phyloP scores from a whole-genome alignment of 2,329 filamentous ascomycete species.

The Emydomyces testavorans region DNA sequence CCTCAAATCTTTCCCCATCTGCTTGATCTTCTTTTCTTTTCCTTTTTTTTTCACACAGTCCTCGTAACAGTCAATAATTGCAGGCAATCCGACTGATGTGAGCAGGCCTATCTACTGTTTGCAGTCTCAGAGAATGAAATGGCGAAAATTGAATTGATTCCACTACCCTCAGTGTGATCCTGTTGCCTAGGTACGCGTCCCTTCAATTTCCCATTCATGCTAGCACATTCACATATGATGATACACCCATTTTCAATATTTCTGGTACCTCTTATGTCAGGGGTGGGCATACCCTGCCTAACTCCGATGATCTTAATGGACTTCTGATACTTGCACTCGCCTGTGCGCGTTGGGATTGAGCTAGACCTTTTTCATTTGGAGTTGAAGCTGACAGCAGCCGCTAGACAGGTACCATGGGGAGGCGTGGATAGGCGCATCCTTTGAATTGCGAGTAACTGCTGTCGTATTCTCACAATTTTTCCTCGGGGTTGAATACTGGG shows the following conservation, averaged over 20 bases:
- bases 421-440: too few relatives aligned
- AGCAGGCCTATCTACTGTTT: too few relatives aligned
- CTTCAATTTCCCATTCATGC: slow-evolving; percentile 15
- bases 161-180: background rate
- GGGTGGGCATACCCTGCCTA: slow-evolving; percentile 32
- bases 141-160: background rate
- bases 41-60: too few relatives aligned
- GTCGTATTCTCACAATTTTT: too few relatives aligned
- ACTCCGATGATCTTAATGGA: slow-evolving; percentile 64
- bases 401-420: background rate
- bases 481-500: too few relatives aligned
- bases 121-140: too few relatives aligned
- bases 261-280: slow-evolving; percentile 96
- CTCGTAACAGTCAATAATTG: too few relatives aligned
- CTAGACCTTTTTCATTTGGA: background rate
- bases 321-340: slow-evolving; percentile 49
- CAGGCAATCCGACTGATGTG: too few relatives aligned
- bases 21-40: too few relatives aligned
- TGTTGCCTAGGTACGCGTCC: slow-evolving; percentile 1
- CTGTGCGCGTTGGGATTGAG: background rate
- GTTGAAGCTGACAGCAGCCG: background rate
- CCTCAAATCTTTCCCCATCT: too few relatives aligned
- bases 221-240: slow-evolving; percentile 46
- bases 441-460: too few relatives aligned
- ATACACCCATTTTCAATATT: slow-evolving; percentile 53